Percentiles rank a stretch among this genome's conserved stretches.
phyloP scores from a whole-genome alignment of 2,329 filamentous ascomycete species.

The Tolypocladium pustulatum region DNA sequence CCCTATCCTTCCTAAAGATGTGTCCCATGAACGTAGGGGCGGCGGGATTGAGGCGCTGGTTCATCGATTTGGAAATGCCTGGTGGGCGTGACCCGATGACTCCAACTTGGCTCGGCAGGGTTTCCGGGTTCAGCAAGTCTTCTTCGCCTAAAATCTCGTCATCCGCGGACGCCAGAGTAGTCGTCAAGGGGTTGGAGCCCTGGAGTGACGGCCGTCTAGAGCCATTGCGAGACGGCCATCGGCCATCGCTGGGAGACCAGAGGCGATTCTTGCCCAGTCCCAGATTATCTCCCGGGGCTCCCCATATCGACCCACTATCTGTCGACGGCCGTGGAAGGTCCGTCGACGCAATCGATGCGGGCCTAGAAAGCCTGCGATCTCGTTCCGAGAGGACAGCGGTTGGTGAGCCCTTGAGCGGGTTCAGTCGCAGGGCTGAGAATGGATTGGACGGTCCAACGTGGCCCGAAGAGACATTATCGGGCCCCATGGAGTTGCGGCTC shows the following conservation, averaged over 20 bases:
- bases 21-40: conserved; percentile 79
- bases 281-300: conserved; percentile 36
- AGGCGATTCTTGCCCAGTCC: conserved; percentile 44
- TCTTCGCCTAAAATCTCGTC: conserved; percentile 53
- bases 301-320: conserved; percentile 68
- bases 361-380: conserved; percentile 51
- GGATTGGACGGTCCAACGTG: conserved; percentile 19
- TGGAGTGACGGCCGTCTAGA: conserved; percentile 76
- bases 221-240: conserved; percentile 52
- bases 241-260: conserved; percentile 52
- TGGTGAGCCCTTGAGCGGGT: conserved; percentile 39
- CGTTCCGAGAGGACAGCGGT: conserved; percentile 40
- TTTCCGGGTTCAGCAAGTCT: conserved; percentile 40
- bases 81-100: conserved; percentile 72
- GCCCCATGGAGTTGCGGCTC: conserved; percentile 39
- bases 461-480: conserved; percentile 23
- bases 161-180: conserved; percentile 51
- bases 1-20: conserved; percentile 42
- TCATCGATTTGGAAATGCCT: conserved; percentile 31
- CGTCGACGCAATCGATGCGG: conserved; percentile 56
- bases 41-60: conserved; percentile 67
- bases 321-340: conserved; percentile 70
- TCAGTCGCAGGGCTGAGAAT: conserved; percentile 32
- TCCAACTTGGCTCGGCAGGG: conserved; percentile 48
- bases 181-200: conserved; percentile 54